These are phyloP conservation scores for Auxenochlorella protothecoides DNA, from an alignment of 139 green algal species.

Conservation along the genomic window DNA sequence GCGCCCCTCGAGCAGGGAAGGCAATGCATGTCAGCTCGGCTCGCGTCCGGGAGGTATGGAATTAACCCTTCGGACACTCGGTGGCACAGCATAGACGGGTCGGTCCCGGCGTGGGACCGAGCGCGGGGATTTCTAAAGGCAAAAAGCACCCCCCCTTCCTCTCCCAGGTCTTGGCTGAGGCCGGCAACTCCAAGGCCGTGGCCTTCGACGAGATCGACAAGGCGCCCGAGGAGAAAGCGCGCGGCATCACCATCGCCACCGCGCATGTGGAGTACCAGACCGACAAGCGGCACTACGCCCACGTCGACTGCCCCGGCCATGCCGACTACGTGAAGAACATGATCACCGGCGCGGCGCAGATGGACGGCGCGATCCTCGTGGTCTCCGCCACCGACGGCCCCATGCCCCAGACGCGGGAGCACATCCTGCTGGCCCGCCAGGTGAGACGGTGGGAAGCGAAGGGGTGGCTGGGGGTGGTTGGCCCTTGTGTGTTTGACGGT, in stretches of 20 bases:
- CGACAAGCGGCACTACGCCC: constrained; percentile 91
- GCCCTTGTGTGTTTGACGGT: background rate
- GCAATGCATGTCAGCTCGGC: too few relatives aligned
- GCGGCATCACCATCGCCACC: constrained; percentile 98
- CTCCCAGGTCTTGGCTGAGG: constrained; percentile 76
- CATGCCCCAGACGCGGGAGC: constrained; percentile 98
- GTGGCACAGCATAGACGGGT: background rate
- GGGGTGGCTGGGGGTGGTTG: background rate
- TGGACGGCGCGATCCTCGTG: constrained; percentile 98
- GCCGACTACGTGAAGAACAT: constrained; percentile 99
- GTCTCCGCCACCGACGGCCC: constrained; percentile 92
- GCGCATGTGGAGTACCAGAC: constrained; percentile 98
- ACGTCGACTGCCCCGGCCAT: constrained; percentile 98
- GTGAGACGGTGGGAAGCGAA: constrained; percentile 18
- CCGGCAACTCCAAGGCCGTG: constrained; percentile 57
- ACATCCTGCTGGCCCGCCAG: constrained; percentile 92
- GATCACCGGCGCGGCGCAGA: constrained; percentile 95
- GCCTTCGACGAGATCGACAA: constrained; percentile 99
- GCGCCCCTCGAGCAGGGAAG: too few relatives aligned
- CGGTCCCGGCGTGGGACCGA: background rate
- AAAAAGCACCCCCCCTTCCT: background rate
- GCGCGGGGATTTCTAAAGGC: background rate
- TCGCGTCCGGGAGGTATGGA: too few relatives aligned
- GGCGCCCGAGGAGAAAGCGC: constrained; percentile 95
- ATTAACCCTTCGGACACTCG: background rate